These are phyloP conservation scores for Wickerhamomyces canadensis DNA, from an alignment of 805 yeast genomes.

Conservation along the genomic window DNA sequence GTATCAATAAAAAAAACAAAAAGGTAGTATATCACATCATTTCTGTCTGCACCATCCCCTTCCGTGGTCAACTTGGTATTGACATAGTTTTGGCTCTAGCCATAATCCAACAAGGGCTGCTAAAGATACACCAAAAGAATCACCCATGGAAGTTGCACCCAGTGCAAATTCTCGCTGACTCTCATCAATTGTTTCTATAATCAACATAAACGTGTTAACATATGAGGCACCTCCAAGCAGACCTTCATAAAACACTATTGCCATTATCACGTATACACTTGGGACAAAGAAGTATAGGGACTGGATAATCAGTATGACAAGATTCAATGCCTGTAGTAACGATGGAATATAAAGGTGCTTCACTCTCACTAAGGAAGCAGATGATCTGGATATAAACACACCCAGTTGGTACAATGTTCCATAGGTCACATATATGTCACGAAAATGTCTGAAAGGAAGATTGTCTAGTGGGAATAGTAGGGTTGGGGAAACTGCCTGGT, in stretches of 20 bases:
- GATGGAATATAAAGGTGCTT: conserved; percentile 56
- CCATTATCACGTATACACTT: conserved; percentile 54
- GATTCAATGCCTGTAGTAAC: conserved; percentile 59
- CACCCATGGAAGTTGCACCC: conserved; percentile 82
- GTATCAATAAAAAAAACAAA: conserved; percentile 8
- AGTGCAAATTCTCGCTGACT: conserved; percentile 68
- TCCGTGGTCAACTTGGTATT: conserved; percentile 62
- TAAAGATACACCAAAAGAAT: conserved; percentile 74
- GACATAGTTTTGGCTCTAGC: conserved; percentile 70
- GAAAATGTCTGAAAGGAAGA: conserved; percentile 61
- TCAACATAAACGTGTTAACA: conserved; percentile 80
- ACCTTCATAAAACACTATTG: conserved; percentile 78
- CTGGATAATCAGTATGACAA: conserved; percentile 54
- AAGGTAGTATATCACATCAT: conserved; percentile 6
- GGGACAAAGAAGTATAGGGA: conserved; percentile 55
- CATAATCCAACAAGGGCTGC: conserved; percentile 75
- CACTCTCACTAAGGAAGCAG: conserved; percentile 61
- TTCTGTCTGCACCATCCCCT: conserved; percentile 70
- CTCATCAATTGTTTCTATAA: conserved; percentile 50
- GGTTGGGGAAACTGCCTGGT: conserved; percentile 91
- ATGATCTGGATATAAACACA: conserved; percentile 86
- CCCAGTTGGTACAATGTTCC: conserved; percentile 90
- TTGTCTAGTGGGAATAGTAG: conserved; percentile 67
- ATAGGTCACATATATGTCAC: conserved; percentile 89
- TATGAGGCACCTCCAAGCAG: conserved; percentile 87